Evolutionary conservation across 202 grass and related monocot genomes (phyloP).

Genomic region (Alloteropsis angusta): DNA sequence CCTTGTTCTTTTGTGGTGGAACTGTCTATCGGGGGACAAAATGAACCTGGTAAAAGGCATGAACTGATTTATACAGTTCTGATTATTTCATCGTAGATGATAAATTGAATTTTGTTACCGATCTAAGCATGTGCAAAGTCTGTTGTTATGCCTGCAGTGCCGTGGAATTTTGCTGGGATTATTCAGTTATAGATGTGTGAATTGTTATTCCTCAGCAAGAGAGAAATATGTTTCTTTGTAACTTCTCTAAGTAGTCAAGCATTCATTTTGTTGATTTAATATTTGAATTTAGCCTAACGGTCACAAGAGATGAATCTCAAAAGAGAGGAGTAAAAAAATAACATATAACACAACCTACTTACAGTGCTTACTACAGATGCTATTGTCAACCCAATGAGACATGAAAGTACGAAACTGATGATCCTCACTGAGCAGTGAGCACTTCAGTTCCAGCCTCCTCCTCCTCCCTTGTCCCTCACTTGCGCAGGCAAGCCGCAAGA

Average conservation of each 20-base stretch:
- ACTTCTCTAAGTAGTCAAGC: too few relatives aligned
- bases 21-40: not conserved
- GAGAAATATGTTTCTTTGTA: not conserved
- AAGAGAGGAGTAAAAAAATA: not conserved
- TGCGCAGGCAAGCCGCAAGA: constrained; percentile 33
- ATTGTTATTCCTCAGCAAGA: too few relatives aligned
- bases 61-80: not conserved
- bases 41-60: not conserved
- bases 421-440: too few relatives aligned
- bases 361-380: too few relatives aligned
- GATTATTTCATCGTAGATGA: not conserved
- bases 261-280: not conserved
- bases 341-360: too few relatives aligned
- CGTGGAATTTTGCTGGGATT: not conserved
- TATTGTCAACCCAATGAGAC: too few relatives aligned
- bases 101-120: not conserved
- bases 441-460: too few relatives aligned
- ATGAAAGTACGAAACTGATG: too few relatives aligned
- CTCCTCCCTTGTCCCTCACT: not conserved
- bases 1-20: not conserved
- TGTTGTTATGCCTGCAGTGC: too few relatives aligned
- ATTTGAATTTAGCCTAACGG: not conserved
- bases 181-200: not conserved
- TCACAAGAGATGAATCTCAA: not conserved
- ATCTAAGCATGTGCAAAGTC: not conserved